phyloP scores from a whole-genome alignment of 2,329 filamentous ascomycete species.

The Sphaceloma murrayae region DNA sequence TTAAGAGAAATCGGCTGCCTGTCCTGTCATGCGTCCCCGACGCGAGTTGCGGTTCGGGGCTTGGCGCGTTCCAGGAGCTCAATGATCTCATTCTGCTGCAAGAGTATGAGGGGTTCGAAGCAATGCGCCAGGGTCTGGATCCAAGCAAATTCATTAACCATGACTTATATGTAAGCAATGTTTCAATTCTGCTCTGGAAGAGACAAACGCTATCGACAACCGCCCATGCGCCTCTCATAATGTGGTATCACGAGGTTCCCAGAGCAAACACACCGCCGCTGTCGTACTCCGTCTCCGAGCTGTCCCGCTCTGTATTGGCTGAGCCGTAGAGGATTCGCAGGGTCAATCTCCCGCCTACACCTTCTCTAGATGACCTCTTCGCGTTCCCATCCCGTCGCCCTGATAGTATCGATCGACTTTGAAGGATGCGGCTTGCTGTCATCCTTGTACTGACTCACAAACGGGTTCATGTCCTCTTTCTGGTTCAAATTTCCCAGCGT shows the following conservation, averaged over 20 bases:
- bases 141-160: too few relatives aligned
- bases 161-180: too few relatives aligned
- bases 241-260: too few relatives aligned
- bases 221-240: too few relatives aligned
- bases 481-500: slow-evolving; percentile 83
- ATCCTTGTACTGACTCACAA: slow-evolving; percentile 72
- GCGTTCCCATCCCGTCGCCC: slow-evolving; percentile 71
- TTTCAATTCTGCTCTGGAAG: too few relatives aligned
- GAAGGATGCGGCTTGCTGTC: slow-evolving; percentile 56
- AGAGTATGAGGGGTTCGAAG: background rate
- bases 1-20: slow-evolving; percentile 3
- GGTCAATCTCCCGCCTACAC: background rate
- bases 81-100: slow-evolving; percentile 9
- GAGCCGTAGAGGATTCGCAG: background rate
- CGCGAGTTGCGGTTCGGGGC: slow-evolving; percentile 5
- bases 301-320: too few relatives aligned
- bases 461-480: slow-evolving; percentile 82
- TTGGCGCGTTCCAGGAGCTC: slow-evolving; percentile 10
- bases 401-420: slow-evolving; percentile 55
- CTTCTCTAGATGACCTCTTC: slow-evolving; percentile 56
- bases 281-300: too few relatives aligned
- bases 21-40: slow-evolving; percentile 5
- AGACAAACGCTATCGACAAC: too few relatives aligned
- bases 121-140: too few relatives aligned
- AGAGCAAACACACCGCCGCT: too few relatives aligned